Evolutionary conservation across 2,329 filamentous ascomycete genomes (phyloP), one percentile per base, ranked within the genome.

Genomic region (Tolypocladium amazonense): DNA sequence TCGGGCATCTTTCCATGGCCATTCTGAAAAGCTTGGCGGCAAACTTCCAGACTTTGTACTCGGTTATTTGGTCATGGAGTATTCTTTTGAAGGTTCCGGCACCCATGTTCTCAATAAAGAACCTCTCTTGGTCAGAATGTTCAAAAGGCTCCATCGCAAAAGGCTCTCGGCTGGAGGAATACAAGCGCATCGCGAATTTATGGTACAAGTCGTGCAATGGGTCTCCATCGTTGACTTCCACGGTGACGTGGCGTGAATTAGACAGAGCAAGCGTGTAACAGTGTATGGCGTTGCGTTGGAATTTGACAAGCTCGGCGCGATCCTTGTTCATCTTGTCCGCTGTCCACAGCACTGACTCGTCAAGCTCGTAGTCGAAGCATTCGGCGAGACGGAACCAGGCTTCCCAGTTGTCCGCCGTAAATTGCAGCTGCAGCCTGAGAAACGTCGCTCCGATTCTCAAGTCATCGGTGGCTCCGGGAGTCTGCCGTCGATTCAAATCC

Each of bases 321-420:
- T 88, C 88, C 70, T 89, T 93, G 73, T 96, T 96, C 74, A 96
- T 87, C 73, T 95, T 96, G 65, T 96, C 91, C 0, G 91, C 89
- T 25, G 88, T 89, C 92, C 92, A 96, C 6, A 92, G 83, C 6
- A 95, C 89, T 8, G 87, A 85, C 71, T 96, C 92, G 63, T 96
- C 92, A 18, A 96, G 77, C 67, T 95, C 91, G 57, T 90, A 88
- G 72, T 96, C 92, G 67, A 91, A 92, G 56, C 89, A 90, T 71
- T 96, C 91, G 0, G 88, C 92, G 30, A 96, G 81, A 15, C 90
- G 84, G 71, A 93, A 94, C 92, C 92, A 96, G 0, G 89, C 88
- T 70, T 96, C 89, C 92, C 92, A 96, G 59, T 87, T 85, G 47
- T 91, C 87, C 2, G 86, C 84, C 1, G 88, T 90, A 70, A 90